Evolutionary conservation across 148 eudicot genomes (phyloP).

Genomic region (Fallopia convolvulus): DNA sequence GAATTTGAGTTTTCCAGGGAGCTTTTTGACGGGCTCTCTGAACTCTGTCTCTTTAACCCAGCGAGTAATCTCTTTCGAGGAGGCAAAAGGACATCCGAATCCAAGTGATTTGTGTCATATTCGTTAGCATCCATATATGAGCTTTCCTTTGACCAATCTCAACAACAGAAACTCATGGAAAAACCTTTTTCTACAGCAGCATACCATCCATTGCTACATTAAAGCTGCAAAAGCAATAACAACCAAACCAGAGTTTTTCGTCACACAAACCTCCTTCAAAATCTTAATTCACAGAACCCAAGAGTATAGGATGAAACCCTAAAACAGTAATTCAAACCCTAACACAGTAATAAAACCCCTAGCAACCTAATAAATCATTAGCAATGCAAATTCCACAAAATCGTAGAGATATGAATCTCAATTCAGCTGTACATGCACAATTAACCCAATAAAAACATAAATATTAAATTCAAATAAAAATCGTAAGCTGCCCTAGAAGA

Average conservation of each 20-base stretch:
- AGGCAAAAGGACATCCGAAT: slow-evolving; percentile 80
- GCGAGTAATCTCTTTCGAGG: slow-evolving; percentile 88
- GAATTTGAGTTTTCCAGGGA: slow-evolving; percentile 19
- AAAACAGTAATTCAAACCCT: not conserved
- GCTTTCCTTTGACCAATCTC: not conserved
- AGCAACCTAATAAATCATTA: not conserved
- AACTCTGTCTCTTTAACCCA: slow-evolving; percentile 64
- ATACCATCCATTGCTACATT: not conserved
- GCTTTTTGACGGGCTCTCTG: slow-evolving; percentile 34
- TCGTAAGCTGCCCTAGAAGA: not conserved
- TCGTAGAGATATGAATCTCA: not conserved
- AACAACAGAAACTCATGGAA: slow-evolving; percentile 1
- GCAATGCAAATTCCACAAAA: slow-evolving; percentile 4
- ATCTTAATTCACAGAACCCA: not conserved
- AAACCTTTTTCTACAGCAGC: not conserved
- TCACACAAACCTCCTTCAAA: not conserved
- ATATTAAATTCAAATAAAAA: not conserved
- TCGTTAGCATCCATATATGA: slow-evolving; percentile 54
- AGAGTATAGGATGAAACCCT: not conserved
- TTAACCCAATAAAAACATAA: not conserved
- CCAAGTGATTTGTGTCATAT: slow-evolving; percentile 49
- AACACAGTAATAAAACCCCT: not conserved
- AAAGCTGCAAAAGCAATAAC: not conserved
- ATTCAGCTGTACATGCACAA: not conserved
- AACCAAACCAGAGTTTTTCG: not conserved